Base-by-base conservation (phyloP, 2,329 filamentous ascomycete genomes). In the Aspergillus jensenii region DNA sequence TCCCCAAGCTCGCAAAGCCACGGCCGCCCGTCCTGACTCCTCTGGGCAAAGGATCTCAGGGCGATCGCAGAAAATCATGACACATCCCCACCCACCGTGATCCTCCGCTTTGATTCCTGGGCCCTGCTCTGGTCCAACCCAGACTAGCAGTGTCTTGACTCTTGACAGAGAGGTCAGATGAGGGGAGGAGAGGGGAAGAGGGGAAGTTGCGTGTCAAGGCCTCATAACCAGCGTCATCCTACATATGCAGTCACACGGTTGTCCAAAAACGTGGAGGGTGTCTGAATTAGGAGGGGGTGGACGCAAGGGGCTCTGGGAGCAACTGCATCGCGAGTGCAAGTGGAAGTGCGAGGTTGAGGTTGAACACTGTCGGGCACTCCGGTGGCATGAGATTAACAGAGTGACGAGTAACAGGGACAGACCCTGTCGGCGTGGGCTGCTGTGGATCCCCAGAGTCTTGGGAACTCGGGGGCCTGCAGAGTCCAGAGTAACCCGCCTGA, bases 191-290 rank as follows among this genome's bases (percentile, higher is more conserved):
- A 39, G 39, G 46, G 23, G 37, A 48, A n/a, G 35, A 37, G 35
- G 35, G 35, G 35, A 52, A 37, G 48, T 8, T 27, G 37, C 33
- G 40, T 21, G 40, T 37, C 5, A n/a, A 37, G 35, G 35, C 12
- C 54, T 47, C 25, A 55, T 55, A 50, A 27, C 51, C 39, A 56
- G 56, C 33, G 53, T 59, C 58, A 56, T 37, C 15, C 35, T 37
- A 37, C 35, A 37, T 37, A n/a, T 37, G 35, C 35, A 37, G 15
- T 37, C 35, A 37, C 35, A 14, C 35, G 12, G 15, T 50, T 52
- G 46, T 43, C 45, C 41, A 19, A 58, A 55, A 60, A 58, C 59
- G 59, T 60, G 59, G 59, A 52, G 19, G 46, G 46, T 33, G 51
- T 47, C 37, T 44, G 46, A 35, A 21, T 50, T 45, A 15, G 12